These are phyloP conservation scores for Trichoderma breve DNA, from an alignment of 2,329 filamentous ascomycete genomes.

Conservation along the genomic window DNA sequence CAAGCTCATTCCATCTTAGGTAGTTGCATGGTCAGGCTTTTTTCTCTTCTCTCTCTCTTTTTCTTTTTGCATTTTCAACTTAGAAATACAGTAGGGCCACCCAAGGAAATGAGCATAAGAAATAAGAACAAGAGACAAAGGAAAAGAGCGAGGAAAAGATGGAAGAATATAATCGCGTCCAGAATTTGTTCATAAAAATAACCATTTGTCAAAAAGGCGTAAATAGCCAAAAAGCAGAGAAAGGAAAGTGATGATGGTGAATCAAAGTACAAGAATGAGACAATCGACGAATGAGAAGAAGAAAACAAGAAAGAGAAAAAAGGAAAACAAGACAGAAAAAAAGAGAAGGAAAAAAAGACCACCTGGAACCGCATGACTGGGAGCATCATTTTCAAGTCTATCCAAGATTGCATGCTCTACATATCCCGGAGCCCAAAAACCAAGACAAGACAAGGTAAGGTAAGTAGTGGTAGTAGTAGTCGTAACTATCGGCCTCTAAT, in stretches of 20 bases:
- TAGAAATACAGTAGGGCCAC: background rate
- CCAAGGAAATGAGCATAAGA: background rate
- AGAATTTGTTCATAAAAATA: background rate
- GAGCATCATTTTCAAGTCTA: constrained; percentile 2
- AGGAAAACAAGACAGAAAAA: background rate
- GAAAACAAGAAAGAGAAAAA: background rate
- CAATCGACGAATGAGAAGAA: background rate
- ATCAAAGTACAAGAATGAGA: background rate
- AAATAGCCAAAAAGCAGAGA: background rate
- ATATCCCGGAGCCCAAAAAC: background rate
- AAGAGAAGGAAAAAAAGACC: background rate
- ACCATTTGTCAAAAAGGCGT: background rate
- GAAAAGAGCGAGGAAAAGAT: background rate
- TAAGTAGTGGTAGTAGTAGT: constrained; percentile 3
- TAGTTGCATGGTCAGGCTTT: background rate
- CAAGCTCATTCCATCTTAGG: background rate
- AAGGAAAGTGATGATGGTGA: background rate
- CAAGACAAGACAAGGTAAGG: background rate
- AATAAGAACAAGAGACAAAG: background rate
- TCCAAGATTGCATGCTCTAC: constrained; percentile 6
- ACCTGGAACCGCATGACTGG: background rate
- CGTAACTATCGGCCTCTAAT: constrained; percentile 16
- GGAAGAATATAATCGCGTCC: background rate
- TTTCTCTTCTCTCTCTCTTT: background rate
- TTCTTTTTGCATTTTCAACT: background rate